Base-by-base conservation (phyloP, 257 asterid genomes). In the Marsdenia floribunda region DNA sequence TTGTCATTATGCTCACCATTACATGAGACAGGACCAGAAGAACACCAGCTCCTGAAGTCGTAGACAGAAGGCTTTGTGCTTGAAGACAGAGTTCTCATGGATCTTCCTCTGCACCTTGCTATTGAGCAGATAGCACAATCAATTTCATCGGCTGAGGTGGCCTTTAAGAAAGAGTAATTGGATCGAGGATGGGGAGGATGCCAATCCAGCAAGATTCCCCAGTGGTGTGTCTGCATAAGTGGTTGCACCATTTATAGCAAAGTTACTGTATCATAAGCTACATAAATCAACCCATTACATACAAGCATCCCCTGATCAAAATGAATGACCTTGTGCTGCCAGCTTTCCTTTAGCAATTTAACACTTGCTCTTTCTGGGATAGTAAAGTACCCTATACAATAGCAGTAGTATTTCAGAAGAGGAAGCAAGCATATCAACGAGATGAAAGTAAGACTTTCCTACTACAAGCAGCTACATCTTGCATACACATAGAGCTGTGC, bases 301-400 rank as follows among this genome's bases (percentile, higher is more conserved):
- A 87, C 49, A 93, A 74, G 78, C 87, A 85, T 72, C 97, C 96
- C 92, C 71, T 78, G 75, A 86, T 93, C 98, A 74, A 93, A 91
- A 82, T 80, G 86, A 29, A 80, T 88, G 85, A 78, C 96, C 0
- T 92, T 88, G 60, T 75, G 96, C 70, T 87, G 80, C 96, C 93
- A 93, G 58, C n/a, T 96, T 92, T 64, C 86, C 88, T 77, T 83
- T 81, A 76, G 86, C 98, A 33, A 93, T 74, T n/a, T 83, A 79
- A 60, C 79, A 87, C 64, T 11, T 70, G 11, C 91, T 86, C 18
- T 86, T 93, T 63, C 88, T 86, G 0, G 35, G 72, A 65, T 89
- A 82, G 78, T 88, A 79, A 89, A 79, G 87, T 89, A 91, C 61
- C 93, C 96, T 93, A 72, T 76, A 42, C 24, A 38, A 21, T 63